A percentile compares a stretch with the other conserved stretches of the same genome.
Evolutionary conservation across 495 filamentous ascomycete species (phyloP).

Genomic region (Apiosordaria backusii): DNA sequence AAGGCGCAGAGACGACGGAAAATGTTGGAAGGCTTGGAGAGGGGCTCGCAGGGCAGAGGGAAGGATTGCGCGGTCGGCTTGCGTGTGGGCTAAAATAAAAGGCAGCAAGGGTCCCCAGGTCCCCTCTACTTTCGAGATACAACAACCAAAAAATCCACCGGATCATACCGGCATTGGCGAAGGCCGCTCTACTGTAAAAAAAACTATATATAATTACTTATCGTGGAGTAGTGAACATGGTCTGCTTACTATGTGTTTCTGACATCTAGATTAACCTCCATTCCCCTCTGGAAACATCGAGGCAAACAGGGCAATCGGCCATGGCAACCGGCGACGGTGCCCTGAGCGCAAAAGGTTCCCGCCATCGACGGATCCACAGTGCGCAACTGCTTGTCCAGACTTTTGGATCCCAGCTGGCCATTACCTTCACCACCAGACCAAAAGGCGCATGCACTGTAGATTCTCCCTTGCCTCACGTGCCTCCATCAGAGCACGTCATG

Average conservation of each 20-base stretch:
- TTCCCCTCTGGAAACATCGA: background rate
- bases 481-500: background rate
- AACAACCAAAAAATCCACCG: background rate
- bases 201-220: too few species aligned
- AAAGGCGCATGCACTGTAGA: too few species aligned
- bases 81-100: conserved; percentile 10
- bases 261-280: too few species aligned
- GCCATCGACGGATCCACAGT: background rate
- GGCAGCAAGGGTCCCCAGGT: conserved; percentile 1
- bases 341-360: background rate
- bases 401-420: background rate
- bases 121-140: background rate
- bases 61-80: conserved; percentile 13
- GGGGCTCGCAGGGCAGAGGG: conserved; percentile 7
- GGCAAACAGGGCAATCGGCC: too few species aligned
- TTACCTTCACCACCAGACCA: too few species aligned
- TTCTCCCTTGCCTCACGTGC: background rate
- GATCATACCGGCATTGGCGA: background rate
- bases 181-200: too few species aligned
- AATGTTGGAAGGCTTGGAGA: conserved; percentile 29
- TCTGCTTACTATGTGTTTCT: too few species aligned
- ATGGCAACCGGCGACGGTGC: background rate
- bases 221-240: too few species aligned
- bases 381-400: background rate
- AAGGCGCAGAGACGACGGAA: conserved; percentile 18